phyloP scores from a whole-genome alignment of 2,329 filamentous ascomycete species.

The Cryphonectria radicalis region DNA sequence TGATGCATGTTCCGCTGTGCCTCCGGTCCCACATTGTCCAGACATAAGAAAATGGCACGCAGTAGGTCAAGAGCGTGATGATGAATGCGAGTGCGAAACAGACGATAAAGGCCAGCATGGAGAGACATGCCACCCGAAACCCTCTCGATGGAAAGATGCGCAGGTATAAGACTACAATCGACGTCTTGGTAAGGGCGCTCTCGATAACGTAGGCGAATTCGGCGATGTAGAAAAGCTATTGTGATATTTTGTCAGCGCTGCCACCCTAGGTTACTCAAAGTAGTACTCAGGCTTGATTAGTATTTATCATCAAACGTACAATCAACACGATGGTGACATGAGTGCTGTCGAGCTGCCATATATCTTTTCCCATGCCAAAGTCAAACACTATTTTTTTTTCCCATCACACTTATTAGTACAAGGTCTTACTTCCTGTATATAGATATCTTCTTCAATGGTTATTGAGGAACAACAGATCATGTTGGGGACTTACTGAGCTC shows the following conservation, averaged over 20 bases:
- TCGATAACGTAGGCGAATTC: conserved; percentile 40
- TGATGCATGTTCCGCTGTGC: conserved; percentile 36
- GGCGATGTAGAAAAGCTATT: conserved; percentile 40
- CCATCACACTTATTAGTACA: not conserved
- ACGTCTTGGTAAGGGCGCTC: conserved; percentile 38
- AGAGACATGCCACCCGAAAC: conserved; percentile 35
- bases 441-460: not conserved
- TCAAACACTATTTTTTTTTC: conserved; percentile 26
- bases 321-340: conserved; percentile 31
- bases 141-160: conserved; percentile 35
- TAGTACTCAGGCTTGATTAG: too few relatives aligned
- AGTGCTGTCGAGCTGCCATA: conserved; percentile 31
- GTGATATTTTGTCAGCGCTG: not conserved
- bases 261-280: too few relatives aligned
- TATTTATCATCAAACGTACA: conserved; percentile 21
- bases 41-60: conserved; percentile 32
- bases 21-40: conserved; percentile 32
- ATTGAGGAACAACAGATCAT: not conserved
- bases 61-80: conserved; percentile 31
- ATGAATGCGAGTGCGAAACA: conserved; percentile 31
- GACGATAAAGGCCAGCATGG: conserved; percentile 28
- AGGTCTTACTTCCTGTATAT: not conserved
- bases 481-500: conserved; percentile 29
- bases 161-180: conserved; percentile 39
- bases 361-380: conserved; percentile 32